These are phyloP conservation scores for Penicillium lagena DNA, from an alignment of 495 filamentous ascomycete genomes.

Conservation along the genomic window DNA sequence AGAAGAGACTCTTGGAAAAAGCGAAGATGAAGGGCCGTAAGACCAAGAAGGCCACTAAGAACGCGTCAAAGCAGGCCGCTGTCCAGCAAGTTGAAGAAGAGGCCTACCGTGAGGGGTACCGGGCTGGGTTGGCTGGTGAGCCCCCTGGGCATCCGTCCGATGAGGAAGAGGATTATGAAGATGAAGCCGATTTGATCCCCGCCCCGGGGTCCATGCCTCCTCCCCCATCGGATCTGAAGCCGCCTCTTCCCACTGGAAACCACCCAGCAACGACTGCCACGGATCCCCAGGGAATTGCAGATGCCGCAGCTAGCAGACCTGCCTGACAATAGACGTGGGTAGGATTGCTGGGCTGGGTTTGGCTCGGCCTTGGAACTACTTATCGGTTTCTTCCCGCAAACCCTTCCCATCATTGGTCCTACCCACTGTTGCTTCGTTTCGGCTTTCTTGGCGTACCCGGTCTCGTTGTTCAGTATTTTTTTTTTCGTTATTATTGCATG, in stretches of 20 bases:
- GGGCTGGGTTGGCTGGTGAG: conserved; percentile 39
- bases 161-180: conserved; percentile 37
- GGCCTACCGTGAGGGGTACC: conserved; percentile 37
- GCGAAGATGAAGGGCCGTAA: conserved; percentile 93
- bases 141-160: conserved; percentile 31
- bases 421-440: too few species aligned
- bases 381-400: too few species aligned
- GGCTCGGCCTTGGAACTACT: too few species aligned
- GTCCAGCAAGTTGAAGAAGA: conserved; percentile 9
- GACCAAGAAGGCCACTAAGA: conserved; percentile 64
- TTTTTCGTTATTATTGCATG: conserved; percentile 9
- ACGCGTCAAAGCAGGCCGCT: conserved; percentile 50
- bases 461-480: conserved; percentile 1
- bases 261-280: conserved; percentile 15
- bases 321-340: conserved; percentile 19
- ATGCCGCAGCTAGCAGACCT: conserved; percentile 29
- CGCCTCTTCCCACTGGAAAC: conserved; percentile 21
- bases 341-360: too few species aligned
- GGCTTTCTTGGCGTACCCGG: neutral
- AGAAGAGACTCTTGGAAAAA: conserved; percentile 80
- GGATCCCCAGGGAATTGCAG: conserved; percentile 15
- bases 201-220: conserved; percentile 17
- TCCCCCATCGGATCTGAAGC: conserved; percentile 28
- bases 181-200: conserved; percentile 32
- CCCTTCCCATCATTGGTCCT: too few species aligned